Evolutionary conservation across 164 flowering plant genomes (phyloP), one percentile per base, ranked within the genome.

Genomic region (Warburgia ugandensis): DNA sequence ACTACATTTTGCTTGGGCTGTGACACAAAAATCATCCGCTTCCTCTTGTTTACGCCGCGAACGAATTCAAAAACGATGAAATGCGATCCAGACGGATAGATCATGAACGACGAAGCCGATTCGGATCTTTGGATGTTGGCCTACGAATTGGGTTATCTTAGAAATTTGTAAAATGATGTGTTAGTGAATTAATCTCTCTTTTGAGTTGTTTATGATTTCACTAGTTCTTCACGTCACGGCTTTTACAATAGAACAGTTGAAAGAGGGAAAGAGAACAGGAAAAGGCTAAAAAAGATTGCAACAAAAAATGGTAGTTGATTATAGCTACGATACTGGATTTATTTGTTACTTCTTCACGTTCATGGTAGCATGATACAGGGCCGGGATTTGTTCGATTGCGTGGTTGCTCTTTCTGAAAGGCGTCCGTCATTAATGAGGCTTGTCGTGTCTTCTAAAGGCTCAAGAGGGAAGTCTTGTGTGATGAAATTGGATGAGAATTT

Each of bases 1-100:
- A 88, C 77, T 88, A 88, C 76, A 73, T 88, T 33, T 60, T 88
- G n/a, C 55, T 88, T 77, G 96, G 91, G 57, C 58, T 86, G 57
- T 79, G 65, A 74, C 41, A 36, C 40, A 17, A 29, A 33, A 42
- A 9, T n/a, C 30, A 8, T 29, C 35, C 9, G 43, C 5, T 39
- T 13, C 20, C 13, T 39, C 43, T 39, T 39, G 21, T 39, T 3
- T 22, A 39, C 16, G 13, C 20, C 43, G 43, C 19, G 5, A 13
- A 4, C 14, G 41, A 19, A 39, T 13, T n/a, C 6, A 16, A 19
- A 39, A 16, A 39, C 12, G n/a, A n/a, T n/a, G n/a, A n/a, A n/a
- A n/a, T n/a, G n/a, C n/a, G n/a, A n/a, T n/a, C n/a, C n/a, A n/a
- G n/a, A n/a, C n/a, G n/a, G n/a, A n/a, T 16, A 39, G 12, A 27